Conservation (phyloP, 2,329 filamentous ascomycete species). For the Emergomyces orientalis region DNA sequence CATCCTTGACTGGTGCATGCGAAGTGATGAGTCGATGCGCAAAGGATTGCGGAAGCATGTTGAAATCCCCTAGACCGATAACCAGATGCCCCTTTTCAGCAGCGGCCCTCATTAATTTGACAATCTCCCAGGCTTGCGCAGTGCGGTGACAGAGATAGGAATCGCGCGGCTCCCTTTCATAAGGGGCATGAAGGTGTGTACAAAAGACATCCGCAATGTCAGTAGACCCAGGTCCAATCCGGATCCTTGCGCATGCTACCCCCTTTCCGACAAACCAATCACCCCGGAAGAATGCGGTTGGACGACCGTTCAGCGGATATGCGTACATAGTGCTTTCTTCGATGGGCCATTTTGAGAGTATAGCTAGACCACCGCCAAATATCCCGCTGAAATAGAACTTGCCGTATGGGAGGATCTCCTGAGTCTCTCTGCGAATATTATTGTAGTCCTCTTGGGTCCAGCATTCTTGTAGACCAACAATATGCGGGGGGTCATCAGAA, state of each 20-base stretch:
- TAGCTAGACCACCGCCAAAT: conserved; percentile 80
- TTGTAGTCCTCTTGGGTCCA: conserved; percentile 82
- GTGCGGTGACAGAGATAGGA: conserved; percentile 85
- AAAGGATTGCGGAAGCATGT: conserved; percentile 83
- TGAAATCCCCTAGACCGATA: conserved; percentile 85
- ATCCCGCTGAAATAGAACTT: conserved; percentile 90
- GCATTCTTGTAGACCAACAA: conserved; percentile 91
- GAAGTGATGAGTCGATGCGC: conserved; percentile 73
- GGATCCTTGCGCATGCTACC: conserved; percentile 71
- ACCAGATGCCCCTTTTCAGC: conserved; percentile 73
- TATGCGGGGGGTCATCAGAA: conserved; percentile 60
- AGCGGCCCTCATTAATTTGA: conserved; percentile 77
- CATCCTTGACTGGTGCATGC: conserved; percentile 67
- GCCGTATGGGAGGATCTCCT: conserved; percentile 68
- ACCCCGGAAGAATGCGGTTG: conserved; percentile 85
- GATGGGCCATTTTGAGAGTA: conserved; percentile 86
- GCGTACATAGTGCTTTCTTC: conserved; percentile 75
- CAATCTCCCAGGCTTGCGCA: conserved; percentile 89
- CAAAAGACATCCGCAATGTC: conserved; percentile 83
- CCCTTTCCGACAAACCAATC: conserved; percentile 98
- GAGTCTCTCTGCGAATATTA: conserved; percentile 63
- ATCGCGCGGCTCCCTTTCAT: conserved; percentile 68
- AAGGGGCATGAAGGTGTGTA: conserved; percentile 84
- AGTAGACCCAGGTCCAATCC: conserved; percentile 53
- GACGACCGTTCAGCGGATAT: conserved; percentile 87